phyloP scores from a whole-genome alignment of 1,284 basidiomycete genomes.

The Sanguinoderma infundibulare region DNA sequence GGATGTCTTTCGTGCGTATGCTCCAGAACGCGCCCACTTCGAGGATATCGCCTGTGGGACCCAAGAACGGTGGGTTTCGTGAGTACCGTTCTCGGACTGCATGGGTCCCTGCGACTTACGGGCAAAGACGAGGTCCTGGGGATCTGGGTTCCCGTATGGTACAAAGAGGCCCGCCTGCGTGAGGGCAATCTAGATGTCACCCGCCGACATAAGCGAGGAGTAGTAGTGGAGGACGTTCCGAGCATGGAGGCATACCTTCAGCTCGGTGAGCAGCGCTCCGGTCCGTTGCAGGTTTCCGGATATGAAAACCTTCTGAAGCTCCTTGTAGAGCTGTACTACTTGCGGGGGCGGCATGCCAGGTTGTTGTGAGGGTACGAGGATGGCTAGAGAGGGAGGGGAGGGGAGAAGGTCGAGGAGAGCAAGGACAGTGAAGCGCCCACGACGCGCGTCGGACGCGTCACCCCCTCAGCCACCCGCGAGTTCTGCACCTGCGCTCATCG shows the following conservation, averaged over 20 bases:
- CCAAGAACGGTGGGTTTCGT: neutral
- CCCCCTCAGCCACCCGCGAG: conserved; percentile 31
- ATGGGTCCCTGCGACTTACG: conserved; percentile 39
- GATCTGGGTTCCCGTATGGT: conserved; percentile 60
- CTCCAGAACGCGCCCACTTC: conserved; percentile 96
- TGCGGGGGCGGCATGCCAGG: conserved; percentile 52
- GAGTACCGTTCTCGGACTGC: neutral
- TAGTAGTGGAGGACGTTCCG: neutral
- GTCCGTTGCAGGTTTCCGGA: conserved; percentile 69
- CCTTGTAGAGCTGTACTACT: conserved; percentile 64
- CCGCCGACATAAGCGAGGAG: neutral
- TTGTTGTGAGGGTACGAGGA: conserved; percentile 5
- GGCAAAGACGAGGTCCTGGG: conserved; percentile 69
- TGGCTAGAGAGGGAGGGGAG: conserved; percentile 15
- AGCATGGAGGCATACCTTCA: conserved; percentile 60
- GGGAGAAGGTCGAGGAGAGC: conserved; percentile 35
- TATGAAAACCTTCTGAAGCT: conserved; percentile 65
- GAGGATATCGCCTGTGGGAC: conserved; percentile 84
- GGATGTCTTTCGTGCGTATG: conserved; percentile 85
- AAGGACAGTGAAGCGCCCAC: conserved; percentile 35
- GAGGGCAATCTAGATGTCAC: conserved; percentile 65
- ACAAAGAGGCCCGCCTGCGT: conserved; percentile 79
- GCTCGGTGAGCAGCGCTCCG: conserved; percentile 62
- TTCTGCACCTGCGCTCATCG: conserved; percentile 24
- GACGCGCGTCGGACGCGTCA: conserved; percentile 66